These are phyloP conservation scores for Cystobasidium pallidum DNA, from an alignment of 1,284 basidiomycete genomes.

Conservation along the genomic window DNA sequence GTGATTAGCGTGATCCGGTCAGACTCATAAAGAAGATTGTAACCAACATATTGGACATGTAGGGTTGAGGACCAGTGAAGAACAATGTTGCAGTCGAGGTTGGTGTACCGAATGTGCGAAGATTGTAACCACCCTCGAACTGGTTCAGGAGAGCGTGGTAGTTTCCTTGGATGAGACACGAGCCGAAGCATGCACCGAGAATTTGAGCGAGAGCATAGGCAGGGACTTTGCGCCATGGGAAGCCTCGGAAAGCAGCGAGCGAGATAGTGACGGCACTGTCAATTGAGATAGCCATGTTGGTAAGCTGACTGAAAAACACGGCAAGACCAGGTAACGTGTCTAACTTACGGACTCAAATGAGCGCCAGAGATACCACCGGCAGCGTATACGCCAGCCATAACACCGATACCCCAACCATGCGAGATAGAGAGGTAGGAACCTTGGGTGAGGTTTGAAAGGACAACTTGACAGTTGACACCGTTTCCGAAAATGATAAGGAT, in stretches of 20 bases:
- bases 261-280: conserved; percentile 35
- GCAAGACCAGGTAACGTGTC: no score
- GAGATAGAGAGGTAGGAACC: conserved; percentile 45
- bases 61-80: conserved; percentile 45
- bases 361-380: conserved; percentile 47
- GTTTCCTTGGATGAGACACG: conserved; percentile 52
- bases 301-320: no score
- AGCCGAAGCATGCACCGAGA: conserved; percentile 52
- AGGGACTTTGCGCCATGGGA: conserved; percentile 55
- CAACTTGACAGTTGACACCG: conserved; percentile 45
- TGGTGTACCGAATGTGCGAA: conserved; percentile 37
- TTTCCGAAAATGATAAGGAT: conserved; percentile 45
- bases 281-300: no score
- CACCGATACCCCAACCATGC: conserved; percentile 45
- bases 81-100: conserved; percentile 50
- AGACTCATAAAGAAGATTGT: no score
- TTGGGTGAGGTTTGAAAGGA: conserved; percentile 40
- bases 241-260: conserved; percentile 51
- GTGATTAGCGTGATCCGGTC: no score
- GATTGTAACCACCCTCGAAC: conserved; percentile 46
- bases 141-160: conserved; percentile 46
- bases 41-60: conserved; percentile 22
- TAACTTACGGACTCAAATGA: conserved; percentile 42
- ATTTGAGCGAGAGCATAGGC: conserved; percentile 53
- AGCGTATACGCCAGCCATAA: conserved; percentile 37